Evolutionary conservation across 225 moss, liverwort and hornwort genomes (phyloP), one percentile per base, ranked within the genome.

Genomic region (Physcomitrium patens): DNA sequence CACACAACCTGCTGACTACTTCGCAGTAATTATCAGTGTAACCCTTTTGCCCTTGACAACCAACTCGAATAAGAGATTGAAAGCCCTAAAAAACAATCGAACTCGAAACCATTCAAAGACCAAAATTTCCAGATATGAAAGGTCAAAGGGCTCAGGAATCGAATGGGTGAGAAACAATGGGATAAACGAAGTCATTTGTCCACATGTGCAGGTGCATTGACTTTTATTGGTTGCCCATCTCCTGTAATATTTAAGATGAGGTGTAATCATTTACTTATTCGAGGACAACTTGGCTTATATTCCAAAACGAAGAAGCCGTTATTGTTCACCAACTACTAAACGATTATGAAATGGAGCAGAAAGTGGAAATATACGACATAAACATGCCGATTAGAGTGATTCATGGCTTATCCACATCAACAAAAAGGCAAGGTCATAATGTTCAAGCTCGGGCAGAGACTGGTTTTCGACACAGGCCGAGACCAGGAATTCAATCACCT

Each of bases 91-190:
- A 37, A 7, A 7, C 7, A 7, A 37, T 54, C 26, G 68, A 76
- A 63, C n/a, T 5, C 0, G 2, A 74, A 14, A 18, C 6, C n/a
- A 57, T 1, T 69, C 59, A 17, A 45, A 4, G 23, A 66, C 46
- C 10, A 47, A 41, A 60, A 17, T 12, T 27, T 67, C 20, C 8
- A 27, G 82, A 83, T 79, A 55, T 49, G 44, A 79, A 79, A 75
- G 61, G 82, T 75, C 49, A 62, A 75, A 7, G 7, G 27, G 12
- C 49, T 47, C 7, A 62, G 2, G 18, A 42, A 13, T 4, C 3
- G 0, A 79, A 49, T 1, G 42, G 44, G 41, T 49, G n/a, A 75
- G 22, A 67, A 55, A 28, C 13, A 53, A 66, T 60, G 1, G 12
- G 3, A 0, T 18, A 74, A 69, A 3, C 1, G 41, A 73, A 63